Evolutionary conservation across 257 asterid genomes (phyloP).

Genomic region (Solanum tacnaense): DNA sequence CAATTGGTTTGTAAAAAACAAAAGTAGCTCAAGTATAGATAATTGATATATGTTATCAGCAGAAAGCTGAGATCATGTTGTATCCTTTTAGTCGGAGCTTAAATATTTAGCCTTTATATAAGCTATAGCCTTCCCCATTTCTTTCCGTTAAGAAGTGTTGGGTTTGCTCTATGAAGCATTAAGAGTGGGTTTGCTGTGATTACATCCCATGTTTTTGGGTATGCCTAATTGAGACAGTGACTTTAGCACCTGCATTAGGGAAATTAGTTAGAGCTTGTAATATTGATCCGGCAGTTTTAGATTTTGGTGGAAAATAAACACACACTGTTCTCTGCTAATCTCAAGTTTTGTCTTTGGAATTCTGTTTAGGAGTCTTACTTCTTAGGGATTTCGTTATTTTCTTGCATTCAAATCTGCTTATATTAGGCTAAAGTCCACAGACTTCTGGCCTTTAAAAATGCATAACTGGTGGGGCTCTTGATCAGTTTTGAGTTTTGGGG

Average conservation of each 20-base stretch:
- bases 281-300: background rate
- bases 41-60: background rate
- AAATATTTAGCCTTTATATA: background rate
- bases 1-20: conserved; percentile 22
- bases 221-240: background rate
- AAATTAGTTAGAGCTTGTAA: background rate
- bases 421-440: background rate
- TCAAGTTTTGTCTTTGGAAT: background rate
- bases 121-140: background rate
- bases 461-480: background rate
- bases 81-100: background rate
- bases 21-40: conserved; percentile 10
- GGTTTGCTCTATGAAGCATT: background rate
- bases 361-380: background rate
- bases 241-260: background rate
- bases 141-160: background rate
- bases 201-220: background rate
- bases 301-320: background rate
- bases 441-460: background rate
- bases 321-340: background rate
- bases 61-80: background rate
- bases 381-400: background rate
- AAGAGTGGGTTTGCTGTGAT: background rate
- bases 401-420: background rate
- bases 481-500: background rate